Conservation (phyloP, 139 green algal species). For the Chlorella sp. region DNA sequence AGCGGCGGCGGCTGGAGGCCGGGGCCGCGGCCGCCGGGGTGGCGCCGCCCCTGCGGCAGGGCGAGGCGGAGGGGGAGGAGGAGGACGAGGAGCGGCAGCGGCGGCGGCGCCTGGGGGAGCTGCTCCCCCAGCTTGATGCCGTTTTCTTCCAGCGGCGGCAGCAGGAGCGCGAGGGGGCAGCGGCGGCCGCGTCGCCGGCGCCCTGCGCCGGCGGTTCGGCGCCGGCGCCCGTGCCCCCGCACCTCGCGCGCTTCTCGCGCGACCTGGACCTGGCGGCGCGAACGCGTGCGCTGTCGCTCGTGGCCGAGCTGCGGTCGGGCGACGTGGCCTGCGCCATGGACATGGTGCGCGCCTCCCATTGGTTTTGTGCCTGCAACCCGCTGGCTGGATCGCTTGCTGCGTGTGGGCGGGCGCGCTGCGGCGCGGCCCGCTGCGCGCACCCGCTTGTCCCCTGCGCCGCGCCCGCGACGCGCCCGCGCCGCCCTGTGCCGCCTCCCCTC, state of each 20-base stretch:
- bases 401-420: too few relatives aligned
- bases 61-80: background rate
- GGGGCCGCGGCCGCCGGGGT: background rate
- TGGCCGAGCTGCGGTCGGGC: conserved; percentile 47
- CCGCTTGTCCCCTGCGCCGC: too few relatives aligned
- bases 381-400: too few relatives aligned
- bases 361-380: too few relatives aligned
- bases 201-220: background rate
- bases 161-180: background rate
- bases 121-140: conserved; percentile 36
- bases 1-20: background rate
- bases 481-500: background rate
- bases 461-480: too few relatives aligned
- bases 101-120: conserved; percentile 4
- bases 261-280: conserved; percentile 56
- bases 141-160: conserved; percentile 36
- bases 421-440: too few relatives aligned
- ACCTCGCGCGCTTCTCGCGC: conserved; percentile 51
- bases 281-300: conserved; percentile 37
- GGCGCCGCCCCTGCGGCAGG: background rate
- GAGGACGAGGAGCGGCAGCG: background rate
- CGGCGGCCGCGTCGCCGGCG: background rate
- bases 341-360: conserved; percentile 44
- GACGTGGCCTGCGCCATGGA: conserved; percentile 81
- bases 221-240: background rate